phyloP scores from a whole-genome alignment of 805 yeast species.

The Teunomyces pallodes region DNA sequence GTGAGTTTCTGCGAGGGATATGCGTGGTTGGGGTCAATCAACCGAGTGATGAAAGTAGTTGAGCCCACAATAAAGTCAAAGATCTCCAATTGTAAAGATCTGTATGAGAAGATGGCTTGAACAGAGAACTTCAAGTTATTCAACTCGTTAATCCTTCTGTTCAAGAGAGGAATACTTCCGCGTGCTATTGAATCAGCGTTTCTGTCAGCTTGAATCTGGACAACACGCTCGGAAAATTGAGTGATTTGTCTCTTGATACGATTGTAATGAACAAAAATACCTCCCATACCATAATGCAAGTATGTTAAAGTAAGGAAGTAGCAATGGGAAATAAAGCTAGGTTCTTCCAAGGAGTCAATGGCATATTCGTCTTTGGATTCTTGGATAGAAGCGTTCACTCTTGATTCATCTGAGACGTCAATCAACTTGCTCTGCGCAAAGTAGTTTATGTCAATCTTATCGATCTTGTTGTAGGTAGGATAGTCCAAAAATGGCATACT shows the following conservation, averaged over 20 bases:
- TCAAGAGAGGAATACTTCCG: constrained; percentile 49
- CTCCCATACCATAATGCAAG: constrained; percentile 87
- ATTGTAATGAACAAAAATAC: constrained; percentile 55
- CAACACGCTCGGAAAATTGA: constrained; percentile 49
- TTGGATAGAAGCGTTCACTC: constrained; percentile 70
- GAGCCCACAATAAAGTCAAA: constrained; percentile 79
- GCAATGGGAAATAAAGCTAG: constrained; percentile 88
- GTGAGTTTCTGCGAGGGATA: constrained; percentile 53
- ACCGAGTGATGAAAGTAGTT: constrained; percentile 64
- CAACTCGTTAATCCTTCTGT: constrained; percentile 32
- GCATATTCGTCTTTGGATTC: constrained; percentile 63
- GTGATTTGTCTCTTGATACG: constrained; percentile 50
- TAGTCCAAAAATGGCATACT: constrained; percentile 80
- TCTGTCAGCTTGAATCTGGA: constrained; percentile 37
- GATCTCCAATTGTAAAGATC: constrained; percentile 58
- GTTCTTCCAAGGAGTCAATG: constrained; percentile 33
- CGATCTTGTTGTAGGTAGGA: constrained; percentile 60
- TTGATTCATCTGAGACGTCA: constrained; percentile 77
- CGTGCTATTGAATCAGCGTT: constrained; percentile 28
- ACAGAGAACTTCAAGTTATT: constrained; percentile 54
- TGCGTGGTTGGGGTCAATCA: constrained; percentile 67
- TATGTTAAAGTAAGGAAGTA: constrained; percentile 78
- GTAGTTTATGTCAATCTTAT: constrained; percentile 73
- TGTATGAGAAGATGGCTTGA: constrained; percentile 59
- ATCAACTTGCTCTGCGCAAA: constrained; percentile 53